These are phyloP conservation scores for Penicillium flavigenum DNA, from an alignment of 495 filamentous ascomycete genomes.

Conservation along the genomic window DNA sequence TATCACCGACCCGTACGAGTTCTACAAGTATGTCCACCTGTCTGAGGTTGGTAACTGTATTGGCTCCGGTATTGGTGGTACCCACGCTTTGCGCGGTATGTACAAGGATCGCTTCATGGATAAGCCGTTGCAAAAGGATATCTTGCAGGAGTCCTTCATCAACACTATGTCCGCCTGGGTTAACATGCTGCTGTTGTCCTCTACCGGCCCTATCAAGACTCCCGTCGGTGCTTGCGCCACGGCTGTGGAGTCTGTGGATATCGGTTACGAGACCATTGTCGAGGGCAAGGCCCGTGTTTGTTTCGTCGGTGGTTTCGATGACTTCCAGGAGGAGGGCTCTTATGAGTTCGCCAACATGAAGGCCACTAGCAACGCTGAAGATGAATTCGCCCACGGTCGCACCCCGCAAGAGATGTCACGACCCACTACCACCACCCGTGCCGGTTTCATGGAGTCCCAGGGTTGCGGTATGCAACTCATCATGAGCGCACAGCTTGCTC, in stretches of 20 bases:
- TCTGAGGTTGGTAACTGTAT: constrained; percentile 98
- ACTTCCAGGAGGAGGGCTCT: constrained; percentile 98
- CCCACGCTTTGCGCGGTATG: constrained; percentile 89
- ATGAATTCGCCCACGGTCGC: constrained; percentile 92
- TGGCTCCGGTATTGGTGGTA: constrained; percentile 95
- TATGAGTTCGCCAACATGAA: constrained; percentile 99
- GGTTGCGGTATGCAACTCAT: constrained; percentile 98
- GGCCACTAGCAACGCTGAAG: constrained; percentile 93
- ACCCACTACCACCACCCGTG: constrained; percentile 92
- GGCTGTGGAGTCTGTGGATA: constrained; percentile 94
- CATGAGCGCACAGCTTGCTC: constrained; percentile 91
- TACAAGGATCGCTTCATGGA: constrained; percentile 97
- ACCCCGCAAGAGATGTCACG: constrained; percentile 97
- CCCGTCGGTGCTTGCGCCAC: constrained; percentile 97
- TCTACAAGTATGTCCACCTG: constrained; percentile 99
- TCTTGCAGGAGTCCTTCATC: constrained; percentile 99
- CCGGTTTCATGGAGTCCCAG: constrained; percentile 99
- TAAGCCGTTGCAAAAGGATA: constrained; percentile 98
- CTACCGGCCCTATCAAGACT: constrained; percentile 97
- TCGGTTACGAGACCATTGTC: constrained; percentile 95
- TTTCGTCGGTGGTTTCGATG: constrained; percentile 97
- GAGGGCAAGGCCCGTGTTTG: constrained; percentile 96
- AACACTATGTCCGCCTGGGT: constrained; percentile 99
- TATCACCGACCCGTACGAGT: constrained; percentile 99
- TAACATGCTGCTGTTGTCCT: constrained; percentile 96